Base-by-base conservation (phyloP, 805 yeast genomes). In the Clavispora asparagi region DNA sequence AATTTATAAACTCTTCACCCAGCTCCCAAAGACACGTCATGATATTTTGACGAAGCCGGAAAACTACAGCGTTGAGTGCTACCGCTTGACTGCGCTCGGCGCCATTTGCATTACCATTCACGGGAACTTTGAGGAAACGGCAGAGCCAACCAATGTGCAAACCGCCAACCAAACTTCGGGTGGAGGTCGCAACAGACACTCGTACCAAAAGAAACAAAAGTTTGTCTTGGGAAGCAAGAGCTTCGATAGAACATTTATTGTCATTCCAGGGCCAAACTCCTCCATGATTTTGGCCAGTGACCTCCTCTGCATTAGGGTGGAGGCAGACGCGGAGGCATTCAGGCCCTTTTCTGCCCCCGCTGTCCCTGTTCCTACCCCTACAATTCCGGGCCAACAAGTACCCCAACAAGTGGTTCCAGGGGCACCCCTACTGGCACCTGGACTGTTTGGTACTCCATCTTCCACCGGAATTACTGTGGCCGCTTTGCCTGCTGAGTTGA, bases 221-320 rank as follows among this genome's bases (percentile, higher is more conserved):
- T 45, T 61, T 17, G 62, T 74, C 28, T 65, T 83, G 31, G 69
- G 78, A 6, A 74, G 73, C 54, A 85, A 94, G 61, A 81, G 94
- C 9, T 94, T 94, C 64, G 99, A 94, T 63, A 77, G 99, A 59
- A 75, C 84, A 0, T 82, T 94, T 61, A 72, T 87, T n/a, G 83
- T 90, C 1, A 82, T 87, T 12, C 83, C 83, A 1, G 85, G 83
- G 12, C 78, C 82, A 14, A 76, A 77, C 46, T 86, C 90, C 5
- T 69, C 79, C 28, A 79, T 88, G 71, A 71, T 89, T n/a, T 81
- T 94, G 28, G 97, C 96, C 13, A 85, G 95, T 30, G 99, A 94
- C 65, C 63, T 87, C 61, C 70, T 94, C 43, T 73, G 82, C 13
- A 66, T 94, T 4, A 80, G 58, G 19, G 42, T 51, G 3, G 51